A percentile compares a stretch with the other conserved stretches of the same genome.
phyloP scores from a whole-genome alignment of 192 early-diverging fungal species.

The Geranomyces variabilis region DNA sequence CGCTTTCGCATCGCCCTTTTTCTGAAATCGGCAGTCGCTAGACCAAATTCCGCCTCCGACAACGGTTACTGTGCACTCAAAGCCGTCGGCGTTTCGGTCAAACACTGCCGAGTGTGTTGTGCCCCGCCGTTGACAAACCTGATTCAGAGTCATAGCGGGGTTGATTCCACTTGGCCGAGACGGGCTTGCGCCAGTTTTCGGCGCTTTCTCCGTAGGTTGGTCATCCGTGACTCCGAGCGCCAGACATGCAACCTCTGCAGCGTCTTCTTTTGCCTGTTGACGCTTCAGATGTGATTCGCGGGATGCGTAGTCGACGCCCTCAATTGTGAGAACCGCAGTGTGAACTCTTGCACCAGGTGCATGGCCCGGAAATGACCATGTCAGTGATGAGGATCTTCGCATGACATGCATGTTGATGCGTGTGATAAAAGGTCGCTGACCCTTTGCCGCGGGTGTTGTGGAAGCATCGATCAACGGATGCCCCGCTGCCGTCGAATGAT shows the following conservation, averaged over 20 bases:
- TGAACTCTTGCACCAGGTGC: conserved; percentile 6
- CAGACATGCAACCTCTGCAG: conserved; percentile 13
- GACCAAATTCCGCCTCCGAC: background rate
- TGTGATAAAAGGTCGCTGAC: background rate
- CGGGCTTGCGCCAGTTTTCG: background rate
- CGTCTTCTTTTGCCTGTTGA: conserved; percentile 23
- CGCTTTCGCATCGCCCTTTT: conserved; percentile 23
- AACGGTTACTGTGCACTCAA: background rate
- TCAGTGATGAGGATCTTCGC: background rate
- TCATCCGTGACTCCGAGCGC: background rate
- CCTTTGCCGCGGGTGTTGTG: too few relatives aligned
- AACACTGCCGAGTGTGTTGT: background rate
- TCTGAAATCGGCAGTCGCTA: background rate
- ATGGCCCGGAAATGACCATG: conserved; percentile 2
- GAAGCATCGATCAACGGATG: too few relatives aligned
- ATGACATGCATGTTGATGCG: background rate
- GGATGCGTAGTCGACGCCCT: conserved; percentile 8
- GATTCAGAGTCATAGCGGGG: conserved; percentile 4
- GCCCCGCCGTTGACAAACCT: conserved; percentile 13
- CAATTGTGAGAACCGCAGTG: background rate
- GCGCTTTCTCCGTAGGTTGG: background rate
- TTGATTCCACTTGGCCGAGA: background rate
- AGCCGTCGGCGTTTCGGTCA: background rate
- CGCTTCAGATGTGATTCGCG: conserved; percentile 14
- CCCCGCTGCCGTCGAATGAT: background rate